These are phyloP conservation scores for Lipomyces chichibuensis DNA, from an alignment of 805 yeast genomes.

Conservation along the genomic window DNA sequence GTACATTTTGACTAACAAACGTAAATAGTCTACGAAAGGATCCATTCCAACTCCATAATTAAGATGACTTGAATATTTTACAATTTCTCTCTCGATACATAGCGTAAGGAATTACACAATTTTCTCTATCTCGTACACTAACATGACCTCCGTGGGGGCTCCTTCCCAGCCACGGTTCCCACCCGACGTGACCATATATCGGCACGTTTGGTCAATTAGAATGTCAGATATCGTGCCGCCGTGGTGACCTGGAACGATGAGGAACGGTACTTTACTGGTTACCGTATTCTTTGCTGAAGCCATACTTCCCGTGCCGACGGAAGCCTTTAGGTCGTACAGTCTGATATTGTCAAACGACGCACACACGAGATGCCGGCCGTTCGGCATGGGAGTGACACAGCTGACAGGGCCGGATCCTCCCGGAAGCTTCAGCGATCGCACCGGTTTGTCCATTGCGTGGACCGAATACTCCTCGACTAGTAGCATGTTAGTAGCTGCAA, in stretches of 20 bases:
- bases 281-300: slow-evolving; percentile 34
- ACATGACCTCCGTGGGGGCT: slow-evolving; percentile 72
- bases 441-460: slow-evolving; percentile 50
- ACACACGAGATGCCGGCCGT: slow-evolving; percentile 74
- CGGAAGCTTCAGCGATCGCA: slow-evolving; percentile 72
- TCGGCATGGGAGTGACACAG: slow-evolving; percentile 77
- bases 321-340: slow-evolving; percentile 69
- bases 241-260: slow-evolving; percentile 94
- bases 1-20: neutral
- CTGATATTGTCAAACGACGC: slow-evolving; percentile 91
- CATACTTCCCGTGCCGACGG: slow-evolving; percentile 29
- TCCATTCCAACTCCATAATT: neutral
- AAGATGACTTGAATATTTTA: neutral
- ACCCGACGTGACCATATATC: slow-evolving; percentile 86
- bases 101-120: slow-evolving; percentile 20
- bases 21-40: neutral
- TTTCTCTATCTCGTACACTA: slow-evolving; percentile 71
- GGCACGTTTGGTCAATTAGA: slow-evolving; percentile 80
- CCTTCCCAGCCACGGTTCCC: slow-evolving; percentile 98
- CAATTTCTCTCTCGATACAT: neutral
- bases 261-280: slow-evolving; percentile 61
- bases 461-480: slow-evolving; percentile 49
- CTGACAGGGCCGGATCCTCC: slow-evolving; percentile 89
- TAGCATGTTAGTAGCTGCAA: neutral
- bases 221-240: slow-evolving; percentile 84